Conservation (phyloP, 768 basidiomycete species). For the Cystobasidium ongulense region DNA sequence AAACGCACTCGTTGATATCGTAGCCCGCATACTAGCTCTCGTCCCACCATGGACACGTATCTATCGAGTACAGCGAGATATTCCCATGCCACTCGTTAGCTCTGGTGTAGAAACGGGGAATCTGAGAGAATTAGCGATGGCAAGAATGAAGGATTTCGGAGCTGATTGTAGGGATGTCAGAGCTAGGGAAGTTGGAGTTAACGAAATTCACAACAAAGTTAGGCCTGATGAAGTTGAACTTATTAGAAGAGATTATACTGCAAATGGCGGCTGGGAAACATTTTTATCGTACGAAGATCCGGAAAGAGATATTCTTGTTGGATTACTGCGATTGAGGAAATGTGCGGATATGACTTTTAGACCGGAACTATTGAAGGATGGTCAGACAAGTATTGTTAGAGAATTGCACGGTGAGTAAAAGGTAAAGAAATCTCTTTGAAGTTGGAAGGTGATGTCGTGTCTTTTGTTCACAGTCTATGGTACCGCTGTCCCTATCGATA, state of each 20-base stretch:
- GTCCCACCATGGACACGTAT: constrained; percentile 99
- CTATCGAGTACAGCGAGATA: constrained; percentile 95
- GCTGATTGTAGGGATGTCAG: constrained; percentile 94
- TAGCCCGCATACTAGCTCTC: constrained; percentile 86
- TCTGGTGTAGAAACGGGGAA: constrained; percentile 99
- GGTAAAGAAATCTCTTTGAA: neutral
- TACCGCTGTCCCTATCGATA: constrained; percentile 93
- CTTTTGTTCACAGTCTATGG: constrained; percentile 61
- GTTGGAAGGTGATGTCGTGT: constrained; percentile 28
- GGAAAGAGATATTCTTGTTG: constrained; percentile 89
- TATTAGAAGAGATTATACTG: constrained; percentile 85
- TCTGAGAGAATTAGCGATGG: constrained; percentile 85
- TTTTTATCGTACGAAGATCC: constrained; percentile 99
- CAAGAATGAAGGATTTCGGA: constrained; percentile 98
- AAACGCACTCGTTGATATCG: constrained; percentile 95
- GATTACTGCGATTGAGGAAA: constrained; percentile 79
- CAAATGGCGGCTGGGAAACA: constrained; percentile 97
- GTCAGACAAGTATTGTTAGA: constrained; percentile 76
- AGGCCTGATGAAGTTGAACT: constrained; percentile 78
- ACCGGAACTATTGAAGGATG: constrained; percentile 71
- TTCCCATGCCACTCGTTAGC: constrained; percentile 88
- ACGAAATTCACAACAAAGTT: constrained; percentile 97
- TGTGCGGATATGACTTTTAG: constrained; percentile 97
- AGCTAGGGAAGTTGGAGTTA: constrained; percentile 95
- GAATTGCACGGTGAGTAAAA: constrained; percentile 59